phyloP scores from a whole-genome alignment of 176 grass and related monocot species.

The Themeda triandra region DNA sequence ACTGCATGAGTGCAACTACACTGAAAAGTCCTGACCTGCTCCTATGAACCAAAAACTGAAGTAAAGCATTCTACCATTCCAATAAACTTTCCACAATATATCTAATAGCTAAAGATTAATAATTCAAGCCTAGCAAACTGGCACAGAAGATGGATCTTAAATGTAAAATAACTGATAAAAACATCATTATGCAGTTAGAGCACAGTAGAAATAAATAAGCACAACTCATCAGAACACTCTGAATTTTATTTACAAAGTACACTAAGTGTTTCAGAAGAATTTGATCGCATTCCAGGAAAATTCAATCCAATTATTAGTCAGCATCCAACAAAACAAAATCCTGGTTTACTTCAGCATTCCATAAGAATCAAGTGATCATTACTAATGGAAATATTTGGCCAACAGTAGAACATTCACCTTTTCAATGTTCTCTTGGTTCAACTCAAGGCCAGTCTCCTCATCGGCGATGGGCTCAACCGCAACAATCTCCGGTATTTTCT shows the following conservation, averaged over 20 bases:
- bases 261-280: neutral
- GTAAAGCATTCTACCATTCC: neutral
- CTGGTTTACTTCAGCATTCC: neutral
- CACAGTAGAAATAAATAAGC: neutral
- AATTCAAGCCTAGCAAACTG: neutral
- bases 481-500: conserved; percentile 95
- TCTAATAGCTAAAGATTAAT: neutral
- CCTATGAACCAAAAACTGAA: neutral
- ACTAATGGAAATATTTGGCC: neutral
- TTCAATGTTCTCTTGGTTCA: conserved; percentile 89
- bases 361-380: neutral
- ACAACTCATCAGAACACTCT: neutral
- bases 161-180: conserved; percentile 8
- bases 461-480: conserved; percentile 76
- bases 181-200: neutral
- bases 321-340: conserved; percentile 2
- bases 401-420: conserved; percentile 41
- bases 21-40: neutral
- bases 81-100: neutral
- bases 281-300: neutral
- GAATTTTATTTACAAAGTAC: neutral
- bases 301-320: conserved; percentile 1
- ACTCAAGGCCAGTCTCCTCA: conserved; percentile 86
- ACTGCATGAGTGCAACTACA: neutral
- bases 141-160: neutral